Evolutionary conservation across 495 filamentous ascomycete species (phyloP).

Genomic region (Poronia punctata): DNA sequence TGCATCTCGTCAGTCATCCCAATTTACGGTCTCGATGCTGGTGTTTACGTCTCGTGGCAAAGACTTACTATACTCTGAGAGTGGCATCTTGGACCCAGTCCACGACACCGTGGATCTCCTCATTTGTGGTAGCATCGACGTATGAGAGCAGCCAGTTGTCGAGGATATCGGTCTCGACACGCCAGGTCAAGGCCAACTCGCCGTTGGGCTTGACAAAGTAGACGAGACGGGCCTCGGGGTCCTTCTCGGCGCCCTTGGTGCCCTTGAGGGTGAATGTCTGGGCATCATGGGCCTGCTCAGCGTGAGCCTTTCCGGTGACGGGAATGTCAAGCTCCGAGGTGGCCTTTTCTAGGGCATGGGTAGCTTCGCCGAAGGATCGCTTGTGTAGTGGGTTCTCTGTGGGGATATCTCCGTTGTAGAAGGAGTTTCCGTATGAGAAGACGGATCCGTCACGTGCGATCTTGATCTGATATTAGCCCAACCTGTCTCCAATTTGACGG

Average conservation of each 20-base stretch:
- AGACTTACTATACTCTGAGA: constrained; percentile 36
- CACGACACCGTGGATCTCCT: constrained; percentile 36
- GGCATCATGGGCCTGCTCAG: constrained; percentile 21
- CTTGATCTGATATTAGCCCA: constrained; percentile 19
- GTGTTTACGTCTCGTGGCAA: too few relatives aligned
- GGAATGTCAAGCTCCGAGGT: constrained; percentile 26
- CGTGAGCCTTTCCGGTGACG: constrained; percentile 28
- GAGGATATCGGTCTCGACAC: constrained; percentile 42
- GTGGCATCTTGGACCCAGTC: constrained; percentile 43
- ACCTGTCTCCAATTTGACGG: too few relatives aligned
- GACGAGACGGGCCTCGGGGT: constrained; percentile 38
- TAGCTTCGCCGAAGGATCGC: constrained; percentile 28
- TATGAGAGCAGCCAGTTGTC: constrained; percentile 47
- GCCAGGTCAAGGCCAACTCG: constrained; percentile 39
- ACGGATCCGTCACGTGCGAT: constrained; percentile 31
- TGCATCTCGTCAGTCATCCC: constrained; percentile 15
- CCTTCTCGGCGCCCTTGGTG: constrained; percentile 30
- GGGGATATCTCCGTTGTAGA: constrained; percentile 31
- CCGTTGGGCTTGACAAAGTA: constrained; percentile 39
- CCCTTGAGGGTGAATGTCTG: constrained; percentile 31
- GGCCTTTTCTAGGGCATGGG: constrained; percentile 27
- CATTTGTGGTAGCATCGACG: constrained; percentile 34
- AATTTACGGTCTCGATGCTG: too few relatives aligned
- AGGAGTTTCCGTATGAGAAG: constrained; percentile 40
- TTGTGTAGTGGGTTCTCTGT: constrained; percentile 24